Base-by-base conservation (phyloP, 768 basidiomycete species). In the Hypholoma sublateritium region DNA sequence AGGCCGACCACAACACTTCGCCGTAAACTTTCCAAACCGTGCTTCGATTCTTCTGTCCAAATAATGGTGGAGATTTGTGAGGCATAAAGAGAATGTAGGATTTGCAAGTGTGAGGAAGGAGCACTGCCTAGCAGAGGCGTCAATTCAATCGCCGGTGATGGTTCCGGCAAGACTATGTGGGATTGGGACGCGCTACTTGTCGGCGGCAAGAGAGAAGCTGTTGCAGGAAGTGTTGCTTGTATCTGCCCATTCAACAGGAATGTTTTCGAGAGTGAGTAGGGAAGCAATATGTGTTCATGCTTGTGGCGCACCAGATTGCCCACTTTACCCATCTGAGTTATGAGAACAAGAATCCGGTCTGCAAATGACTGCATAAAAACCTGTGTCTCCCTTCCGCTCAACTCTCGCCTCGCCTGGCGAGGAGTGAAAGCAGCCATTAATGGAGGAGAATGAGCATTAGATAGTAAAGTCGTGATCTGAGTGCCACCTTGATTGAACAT, bases 261-360 rank as follows among this genome's bases (percentile, higher is more conserved):
- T 25, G 22, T 42, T 52, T 17, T 25, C 12, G 4, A 43, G 21
- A 17, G 39, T 48, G 34, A 52, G 14, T 49, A 50, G 32, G 13
- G 21, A 37, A 39, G 52, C 13, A 51, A 44, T 36, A 14, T 5
- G 42, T 32, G 50, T 47, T 54, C 46, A 21, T 48, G 28, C 39
- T 35, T 42, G 35, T 9, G 46, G 64, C 73, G 70, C 67, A 96
- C 94, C 74, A 98, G 68, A 67, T 80, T 86, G 55, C 95, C 95
- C 12, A 96, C 88, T 82, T 94, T 95, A 37, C 91, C 91, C 59
- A 93, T 69, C 70, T 98, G 95, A 1, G 93, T 95, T 52, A 98
- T 79, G 21, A 97, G 77, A n/a, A 97, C 86, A 17, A 98, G 76
- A 12, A 85, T 75, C 22, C 93, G 81, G 72, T 98, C 95, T 52